phyloP scores from a whole-genome alignment of 176 grass and related monocot species.

The Saccharum spontaneum region DNA sequence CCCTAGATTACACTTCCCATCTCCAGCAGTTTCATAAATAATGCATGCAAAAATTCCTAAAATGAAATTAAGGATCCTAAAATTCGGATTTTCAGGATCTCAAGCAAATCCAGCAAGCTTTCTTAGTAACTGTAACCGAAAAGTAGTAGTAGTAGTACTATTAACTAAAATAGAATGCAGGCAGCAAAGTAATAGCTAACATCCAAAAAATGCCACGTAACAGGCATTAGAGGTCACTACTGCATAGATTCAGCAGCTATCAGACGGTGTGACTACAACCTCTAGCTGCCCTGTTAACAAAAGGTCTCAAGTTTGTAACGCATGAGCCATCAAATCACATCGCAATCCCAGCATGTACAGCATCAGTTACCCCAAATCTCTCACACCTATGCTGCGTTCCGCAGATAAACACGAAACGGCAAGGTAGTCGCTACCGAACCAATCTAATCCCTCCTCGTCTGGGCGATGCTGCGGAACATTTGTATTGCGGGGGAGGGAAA shows the following conservation, averaged over 20 bases:
- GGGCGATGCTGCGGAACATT: neutral
- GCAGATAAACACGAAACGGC: neutral
- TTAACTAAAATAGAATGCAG: neutral
- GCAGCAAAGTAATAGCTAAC: neutral
- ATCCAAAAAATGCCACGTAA: neutral
- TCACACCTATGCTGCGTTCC: neutral
- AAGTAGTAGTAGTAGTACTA: neutral
- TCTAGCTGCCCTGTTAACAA: conserved; percentile 6
- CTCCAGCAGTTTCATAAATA: neutral
- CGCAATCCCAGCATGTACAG: neutral
- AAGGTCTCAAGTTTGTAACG: neutral
- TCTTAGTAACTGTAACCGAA: neutral
- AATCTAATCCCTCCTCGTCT: conserved; percentile 15
- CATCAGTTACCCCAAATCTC: conserved; percentile 15
- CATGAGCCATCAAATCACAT: conserved; percentile 6
- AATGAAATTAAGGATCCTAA: neutral
- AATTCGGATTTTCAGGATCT: neutral
- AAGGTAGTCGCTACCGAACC: neutral
- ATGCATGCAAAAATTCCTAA: neutral
- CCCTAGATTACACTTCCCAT: neutral
- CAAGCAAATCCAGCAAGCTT: neutral
- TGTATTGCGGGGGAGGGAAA: too few relatives aligned
- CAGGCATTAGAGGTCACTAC: neutral
- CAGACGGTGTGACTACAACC: neutral
- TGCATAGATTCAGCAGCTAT: neutral